Evolutionary conservation across 345 rosid species (phyloP).

Genomic region (Hypericum perforatum): DNA sequence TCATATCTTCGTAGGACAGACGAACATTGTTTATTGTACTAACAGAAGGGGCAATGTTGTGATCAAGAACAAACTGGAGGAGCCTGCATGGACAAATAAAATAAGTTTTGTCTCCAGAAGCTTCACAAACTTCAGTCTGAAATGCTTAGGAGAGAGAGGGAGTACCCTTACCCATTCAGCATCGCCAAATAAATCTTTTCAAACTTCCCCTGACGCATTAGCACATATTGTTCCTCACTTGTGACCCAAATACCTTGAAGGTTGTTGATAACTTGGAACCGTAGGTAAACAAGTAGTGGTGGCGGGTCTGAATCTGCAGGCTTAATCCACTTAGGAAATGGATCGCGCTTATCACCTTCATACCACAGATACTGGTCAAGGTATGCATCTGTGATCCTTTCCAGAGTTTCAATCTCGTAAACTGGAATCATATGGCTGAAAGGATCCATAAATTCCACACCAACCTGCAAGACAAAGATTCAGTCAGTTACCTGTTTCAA

Average conservation of each 20-base stretch:
- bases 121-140: not conserved
- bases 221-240: conserved; percentile 97
- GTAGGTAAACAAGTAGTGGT: conserved; percentile 91
- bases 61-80: conserved; percentile 97
- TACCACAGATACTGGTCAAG: conserved; percentile 99
- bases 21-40: conserved; percentile 98
- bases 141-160: not conserved
- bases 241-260: conserved; percentile 98
- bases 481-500: conserved; percentile 3
- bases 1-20: conserved; percentile 97
- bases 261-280: conserved; percentile 99
- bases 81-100: conserved; percentile 48
- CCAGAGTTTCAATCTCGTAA: conserved; percentile 96
- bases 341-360: conserved; percentile 98
- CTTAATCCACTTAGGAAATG: conserved; percentile 99
- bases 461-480: conserved; percentile 50
- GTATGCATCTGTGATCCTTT: conserved; percentile 96
- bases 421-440: conserved; percentile 98
- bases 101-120: not conserved
- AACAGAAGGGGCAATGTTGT: conserved; percentile 97
- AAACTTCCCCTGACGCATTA: conserved; percentile 97
- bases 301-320: conserved; percentile 99
- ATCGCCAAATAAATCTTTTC: conserved; percentile 98
- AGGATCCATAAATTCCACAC: conserved; percentile 98
- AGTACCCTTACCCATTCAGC: conserved; percentile 73